Conservation (phyloP, 495 filamentous ascomycete genomes). For the Trichoderma asperelloides region DNA sequence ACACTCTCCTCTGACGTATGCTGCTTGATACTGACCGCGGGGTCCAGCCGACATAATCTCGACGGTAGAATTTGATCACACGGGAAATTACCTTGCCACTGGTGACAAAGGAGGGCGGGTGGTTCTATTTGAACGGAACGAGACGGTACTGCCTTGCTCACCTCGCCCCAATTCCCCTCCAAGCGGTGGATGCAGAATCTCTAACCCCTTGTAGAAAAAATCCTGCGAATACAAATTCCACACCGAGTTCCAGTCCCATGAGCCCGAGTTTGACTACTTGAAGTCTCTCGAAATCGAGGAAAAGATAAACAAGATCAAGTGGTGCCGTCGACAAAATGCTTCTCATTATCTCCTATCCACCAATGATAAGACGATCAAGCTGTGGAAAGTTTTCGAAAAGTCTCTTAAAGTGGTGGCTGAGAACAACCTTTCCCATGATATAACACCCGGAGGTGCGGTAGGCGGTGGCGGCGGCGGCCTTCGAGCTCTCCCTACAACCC, state of each 20-base stretch:
- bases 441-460: slow-evolving; percentile 68
- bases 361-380: slow-evolving; percentile 99
- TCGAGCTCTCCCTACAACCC: slow-evolving; percentile 55
- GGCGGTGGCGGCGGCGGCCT: slow-evolving; percentile 68
- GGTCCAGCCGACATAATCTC: slow-evolving; percentile 94
- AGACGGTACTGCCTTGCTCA: slow-evolving; percentile 60
- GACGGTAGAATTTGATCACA: slow-evolving; percentile 98
- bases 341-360: slow-evolving; percentile 97
- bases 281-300: slow-evolving; percentile 99
- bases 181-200: slow-evolving; percentile 11
- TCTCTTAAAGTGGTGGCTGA: slow-evolving; percentile 97
- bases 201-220: slow-evolving; percentile 72
- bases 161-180: background rate
- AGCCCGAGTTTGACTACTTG: slow-evolving; percentile 97
- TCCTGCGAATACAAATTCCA: slow-evolving; percentile 99
- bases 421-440: slow-evolving; percentile 93
- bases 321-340: slow-evolving; percentile 95
- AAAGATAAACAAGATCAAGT: slow-evolving; percentile 99
- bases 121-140: slow-evolving; percentile 94
- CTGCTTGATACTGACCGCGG: slow-evolving; percentile 4
- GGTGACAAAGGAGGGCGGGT: slow-evolving; percentile 97
- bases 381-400: slow-evolving; percentile 99
- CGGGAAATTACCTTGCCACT: slow-evolving; percentile 94
- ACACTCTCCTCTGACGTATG: slow-evolving; percentile 4
- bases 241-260: slow-evolving; percentile 98